phyloP scores from a whole-genome alignment of 495 filamentous ascomycete genomes.

The Penicillium soppii region DNA sequence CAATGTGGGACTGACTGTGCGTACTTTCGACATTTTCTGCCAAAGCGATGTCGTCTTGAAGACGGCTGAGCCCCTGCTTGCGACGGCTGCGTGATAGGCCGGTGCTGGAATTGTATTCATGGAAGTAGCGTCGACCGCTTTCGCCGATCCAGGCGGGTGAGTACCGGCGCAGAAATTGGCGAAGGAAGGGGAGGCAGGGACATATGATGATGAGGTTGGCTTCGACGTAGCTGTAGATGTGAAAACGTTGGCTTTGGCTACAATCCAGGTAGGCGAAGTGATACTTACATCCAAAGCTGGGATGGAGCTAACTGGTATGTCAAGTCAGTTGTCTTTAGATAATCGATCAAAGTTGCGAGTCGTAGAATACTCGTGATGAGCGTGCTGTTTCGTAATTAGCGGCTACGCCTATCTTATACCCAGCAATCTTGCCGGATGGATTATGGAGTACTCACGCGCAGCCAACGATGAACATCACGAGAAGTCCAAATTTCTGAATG shows the following conservation, averaged over 20 bases:
- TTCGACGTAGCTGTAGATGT: conserved; percentile 20
- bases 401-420: no score
- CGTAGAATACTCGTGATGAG: conserved; percentile 28
- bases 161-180: conserved; percentile 23
- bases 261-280: no score
- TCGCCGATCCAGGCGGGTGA: conserved; percentile 21
- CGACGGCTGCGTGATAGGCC: conserved; percentile 8
- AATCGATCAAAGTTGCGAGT: conserved; percentile 20
- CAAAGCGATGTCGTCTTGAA: conserved; percentile 19
- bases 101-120: neutral
- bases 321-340: conserved; percentile 16
- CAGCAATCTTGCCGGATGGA: neutral
- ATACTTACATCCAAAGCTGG: conserved; percentile 20
- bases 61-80: conserved; percentile 12
- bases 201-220: conserved; percentile 31
- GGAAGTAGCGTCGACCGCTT: neutral
- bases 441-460: conserved; percentile 22
- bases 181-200: conserved; percentile 21
- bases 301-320: conserved; percentile 19
- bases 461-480: conserved; percentile 24
- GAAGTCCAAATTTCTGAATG: conserved; percentile 20
- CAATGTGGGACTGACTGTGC: conserved; percentile 1
- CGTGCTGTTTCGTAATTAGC: conserved; percentile 16
- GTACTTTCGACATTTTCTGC: conserved; percentile 6
- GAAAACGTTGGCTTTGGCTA: neutral